Percentiles rank a stretch among this genome's conserved stretches.
phyloP scores from a whole-genome alignment of 805 yeast genomes.

The Limtongozyma cylindracea region DNA sequence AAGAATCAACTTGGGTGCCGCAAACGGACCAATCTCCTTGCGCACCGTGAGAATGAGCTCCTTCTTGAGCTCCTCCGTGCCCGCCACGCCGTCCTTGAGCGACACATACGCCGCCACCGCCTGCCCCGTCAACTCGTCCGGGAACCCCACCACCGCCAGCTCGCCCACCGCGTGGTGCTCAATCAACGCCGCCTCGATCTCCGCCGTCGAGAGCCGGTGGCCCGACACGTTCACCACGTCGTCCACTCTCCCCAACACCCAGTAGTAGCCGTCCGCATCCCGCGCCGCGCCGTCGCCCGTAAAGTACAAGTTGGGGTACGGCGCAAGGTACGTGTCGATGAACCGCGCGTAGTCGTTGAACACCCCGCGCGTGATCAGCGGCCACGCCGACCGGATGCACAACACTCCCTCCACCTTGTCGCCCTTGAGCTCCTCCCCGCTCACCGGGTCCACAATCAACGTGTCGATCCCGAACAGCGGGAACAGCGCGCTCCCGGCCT shows the following conservation, averaged over 20 bases:
- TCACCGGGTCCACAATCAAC: constrained; percentile 45
- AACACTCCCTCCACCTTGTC: constrained; percentile 64
- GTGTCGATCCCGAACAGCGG: constrained; percentile 71
- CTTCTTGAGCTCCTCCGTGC: constrained; percentile 18
- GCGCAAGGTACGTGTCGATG: constrained; percentile 61
- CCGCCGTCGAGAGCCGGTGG: constrained; percentile 73
- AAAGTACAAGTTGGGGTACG: constrained; percentile 63
- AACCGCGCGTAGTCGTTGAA: constrained; percentile 55
- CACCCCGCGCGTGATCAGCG: constrained; percentile 65
- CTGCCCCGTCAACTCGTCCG: constrained; percentile 68
- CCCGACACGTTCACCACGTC: constrained; percentile 78
- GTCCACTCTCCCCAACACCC: constrained; percentile 75
- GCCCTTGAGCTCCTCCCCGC: constrained; percentile 43
- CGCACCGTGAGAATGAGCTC: constrained; percentile 47
- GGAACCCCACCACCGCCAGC: constrained; percentile 65
- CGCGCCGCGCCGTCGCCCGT: constrained; percentile 84
- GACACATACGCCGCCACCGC: constrained; percentile 70
- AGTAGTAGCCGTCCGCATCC: constrained; percentile 62
- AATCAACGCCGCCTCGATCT: constrained; percentile 61
- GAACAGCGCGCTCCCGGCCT: constrained; percentile 68
- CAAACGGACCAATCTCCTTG: constrained; percentile 67
- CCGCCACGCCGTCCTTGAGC: constrained; percentile 22
- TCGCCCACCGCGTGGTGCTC: constrained; percentile 52
- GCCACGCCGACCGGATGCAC: constrained; percentile 55
- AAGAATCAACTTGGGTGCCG: constrained; percentile 56